These are phyloP conservation scores for Bipolaris victoriae DNA, from an alignment of 2,329 filamentous ascomycete species.

Conservation along the genomic window DNA sequence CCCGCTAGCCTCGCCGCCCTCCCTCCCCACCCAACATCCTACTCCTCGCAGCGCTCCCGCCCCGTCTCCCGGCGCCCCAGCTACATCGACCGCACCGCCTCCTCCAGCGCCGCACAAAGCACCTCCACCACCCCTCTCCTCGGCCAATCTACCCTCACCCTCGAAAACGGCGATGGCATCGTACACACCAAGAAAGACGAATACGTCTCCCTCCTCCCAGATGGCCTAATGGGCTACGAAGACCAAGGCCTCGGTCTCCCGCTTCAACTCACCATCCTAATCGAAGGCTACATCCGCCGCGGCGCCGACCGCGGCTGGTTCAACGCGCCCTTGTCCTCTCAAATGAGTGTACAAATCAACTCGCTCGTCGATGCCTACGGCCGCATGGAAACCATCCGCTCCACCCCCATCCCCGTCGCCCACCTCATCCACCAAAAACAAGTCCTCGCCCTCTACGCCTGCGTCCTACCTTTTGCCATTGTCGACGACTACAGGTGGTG, in stretches of 20 bases:
- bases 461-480: conserved; percentile 67
- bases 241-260: conserved; percentile 65
- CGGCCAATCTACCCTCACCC: conserved; percentile 25
- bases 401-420: conserved; percentile 69
- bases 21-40: conserved; percentile 22
- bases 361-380: conserved; percentile 64
- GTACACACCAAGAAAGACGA: conserved; percentile 51
- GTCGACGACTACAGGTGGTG: conserved; percentile 69
- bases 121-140: conserved; percentile 30
- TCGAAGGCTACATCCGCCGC: conserved; percentile 66
- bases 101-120: conserved; percentile 3
- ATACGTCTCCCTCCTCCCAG: conserved; percentile 59
- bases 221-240: conserved; percentile 59
- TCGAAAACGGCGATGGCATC: conserved; percentile 36
- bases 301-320: conserved; percentile 64
- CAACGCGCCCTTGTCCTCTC: conserved; percentile 63
- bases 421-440: conserved; percentile 70
- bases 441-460: conserved; percentile 66
- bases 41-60: conserved; percentile 22
- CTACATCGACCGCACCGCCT: conserved; percentile 30
- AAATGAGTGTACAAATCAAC: conserved; percentile 65
- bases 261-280: conserved; percentile 64
- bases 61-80: conserved; percentile 35
- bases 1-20: conserved; percentile 39
- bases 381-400: conserved; percentile 68